Conservation (phyloP, 2,329 filamentous ascomycete species). For the Penicillium occitanis region DNA sequence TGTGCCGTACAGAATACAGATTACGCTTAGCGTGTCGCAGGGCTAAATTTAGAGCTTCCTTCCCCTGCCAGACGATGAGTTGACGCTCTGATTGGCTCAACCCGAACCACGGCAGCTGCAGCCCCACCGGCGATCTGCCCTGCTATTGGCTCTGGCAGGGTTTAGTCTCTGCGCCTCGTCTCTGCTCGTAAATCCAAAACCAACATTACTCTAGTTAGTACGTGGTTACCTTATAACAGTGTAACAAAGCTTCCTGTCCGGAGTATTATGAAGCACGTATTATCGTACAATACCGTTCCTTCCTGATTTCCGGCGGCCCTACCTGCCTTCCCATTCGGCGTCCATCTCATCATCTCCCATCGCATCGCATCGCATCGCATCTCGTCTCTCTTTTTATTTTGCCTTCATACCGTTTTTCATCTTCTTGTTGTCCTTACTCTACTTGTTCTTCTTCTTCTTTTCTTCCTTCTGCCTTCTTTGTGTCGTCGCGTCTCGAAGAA, state of each 20-base stretch:
- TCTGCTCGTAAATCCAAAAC: constrained; percentile 16
- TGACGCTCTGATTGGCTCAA: constrained; percentile 3
- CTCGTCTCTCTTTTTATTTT: background rate
- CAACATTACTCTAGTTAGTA: background rate
- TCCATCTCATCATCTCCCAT: background rate
- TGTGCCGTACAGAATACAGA: constrained; percentile 3
- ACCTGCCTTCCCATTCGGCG: constrained; percentile 7
- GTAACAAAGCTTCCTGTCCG: constrained; percentile 6
- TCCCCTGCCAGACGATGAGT: constrained; percentile 25
- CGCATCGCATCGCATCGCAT: constrained; percentile 4
- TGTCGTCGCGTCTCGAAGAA: constrained; percentile 1
- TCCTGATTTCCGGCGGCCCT: background rate
- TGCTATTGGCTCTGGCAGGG: background rate
- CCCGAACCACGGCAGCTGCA: background rate
- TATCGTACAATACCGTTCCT: constrained; percentile 20
- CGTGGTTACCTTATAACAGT: background rate
- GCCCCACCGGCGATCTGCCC: background rate
- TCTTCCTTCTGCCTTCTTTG: constrained; percentile 9
- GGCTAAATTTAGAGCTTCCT: constrained; percentile 40
- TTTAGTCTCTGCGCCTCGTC: constrained; percentile 17
- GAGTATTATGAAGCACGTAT: background rate
- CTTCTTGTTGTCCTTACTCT: constrained; percentile 23
- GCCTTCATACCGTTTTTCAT: background rate
- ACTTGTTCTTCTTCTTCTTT: constrained; percentile 21
- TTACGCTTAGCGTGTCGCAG: constrained; percentile 21